phyloP scores from a whole-genome alignment of 495 filamentous ascomycete species.

The Aspergillus heteromorphus region DNA sequence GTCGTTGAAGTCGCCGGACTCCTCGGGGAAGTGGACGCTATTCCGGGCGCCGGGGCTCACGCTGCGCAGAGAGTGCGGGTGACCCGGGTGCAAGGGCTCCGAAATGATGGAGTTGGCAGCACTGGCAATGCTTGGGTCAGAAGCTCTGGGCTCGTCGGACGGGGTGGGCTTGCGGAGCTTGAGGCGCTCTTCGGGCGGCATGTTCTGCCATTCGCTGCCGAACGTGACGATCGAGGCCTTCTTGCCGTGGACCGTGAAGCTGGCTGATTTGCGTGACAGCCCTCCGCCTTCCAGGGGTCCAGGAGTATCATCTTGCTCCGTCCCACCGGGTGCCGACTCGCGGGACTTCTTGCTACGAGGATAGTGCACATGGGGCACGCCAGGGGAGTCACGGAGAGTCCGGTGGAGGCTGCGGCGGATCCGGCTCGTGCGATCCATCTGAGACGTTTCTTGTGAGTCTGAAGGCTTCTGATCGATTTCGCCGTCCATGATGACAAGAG shows the following conservation, averaged over 20 bases:
- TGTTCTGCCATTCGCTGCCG: conserved; percentile 80
- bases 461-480: conserved; percentile 33
- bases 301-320: conserved; percentile 54
- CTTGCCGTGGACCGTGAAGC: conserved; percentile 95
- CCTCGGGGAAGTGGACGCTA: conserved; percentile 26
- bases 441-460: conserved; percentile 29
- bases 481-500: conserved; percentile 29
- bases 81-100: conserved; percentile 19
- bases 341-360: conserved; percentile 71
- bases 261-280: conserved; percentile 70
- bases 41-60: conserved; percentile 34
- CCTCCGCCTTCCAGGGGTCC: conserved; percentile 51
- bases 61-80: conserved; percentile 34
- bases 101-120: conserved; percentile 29
- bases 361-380: conserved; percentile 56
- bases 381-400: conserved; percentile 80
- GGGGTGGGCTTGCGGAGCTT: conserved; percentile 49
- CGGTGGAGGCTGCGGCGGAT: conserved; percentile 88
- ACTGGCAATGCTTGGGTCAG: conserved; percentile 31
- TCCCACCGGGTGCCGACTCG: conserved; percentile 59
- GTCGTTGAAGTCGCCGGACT: conserved; percentile 21
- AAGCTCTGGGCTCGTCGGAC: conserved; percentile 38
- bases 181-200: conserved; percentile 72
- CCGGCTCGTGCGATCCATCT: conserved; percentile 40
- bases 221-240: conserved; percentile 96